Percentiles rank a stretch among this genome's conserved stretches.
phyloP scores from a whole-genome alignment of 306 rosid species.

The Cicer cuneatum region DNA sequence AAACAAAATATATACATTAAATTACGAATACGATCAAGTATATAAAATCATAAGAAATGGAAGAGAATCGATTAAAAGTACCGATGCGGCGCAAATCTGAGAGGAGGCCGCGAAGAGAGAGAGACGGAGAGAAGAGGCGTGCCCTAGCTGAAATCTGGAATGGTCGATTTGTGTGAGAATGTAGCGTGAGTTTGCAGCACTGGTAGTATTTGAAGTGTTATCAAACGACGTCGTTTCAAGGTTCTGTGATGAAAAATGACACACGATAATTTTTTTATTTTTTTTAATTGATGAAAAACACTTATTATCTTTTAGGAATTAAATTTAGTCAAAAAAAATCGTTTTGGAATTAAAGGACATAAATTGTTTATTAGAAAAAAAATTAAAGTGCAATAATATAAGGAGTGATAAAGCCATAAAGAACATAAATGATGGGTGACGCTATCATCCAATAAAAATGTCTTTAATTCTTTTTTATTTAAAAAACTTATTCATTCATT shows the following conservation, averaged over 20 bases:
- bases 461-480: too few species aligned
- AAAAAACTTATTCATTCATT: too few species aligned
- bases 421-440: too few species aligned
- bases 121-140: not conserved
- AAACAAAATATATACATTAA: not conserved
- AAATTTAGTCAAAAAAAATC: too few species aligned
- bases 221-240: not conserved
- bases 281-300: too few species aligned
- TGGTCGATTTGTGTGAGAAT: not conserved
- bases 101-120: constrained; percentile 4
- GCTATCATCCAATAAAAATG: too few species aligned
- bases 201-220: not conserved
- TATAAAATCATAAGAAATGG: not conserved
- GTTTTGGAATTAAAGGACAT: too few species aligned
- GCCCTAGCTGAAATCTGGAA: constrained; percentile 10
- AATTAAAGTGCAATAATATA: too few species aligned
- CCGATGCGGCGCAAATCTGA: constrained; percentile 22
- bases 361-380: too few species aligned
- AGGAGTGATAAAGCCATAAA: too few species aligned
- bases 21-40: not conserved
- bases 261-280: not conserved
- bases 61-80: not conserved
- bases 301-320: too few species aligned
- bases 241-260: not conserved
- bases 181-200: constrained; percentile 24